phyloP scores from a whole-genome alignment of 2,329 filamentous ascomycete genomes.

The Aspergillus awamori region DNA sequence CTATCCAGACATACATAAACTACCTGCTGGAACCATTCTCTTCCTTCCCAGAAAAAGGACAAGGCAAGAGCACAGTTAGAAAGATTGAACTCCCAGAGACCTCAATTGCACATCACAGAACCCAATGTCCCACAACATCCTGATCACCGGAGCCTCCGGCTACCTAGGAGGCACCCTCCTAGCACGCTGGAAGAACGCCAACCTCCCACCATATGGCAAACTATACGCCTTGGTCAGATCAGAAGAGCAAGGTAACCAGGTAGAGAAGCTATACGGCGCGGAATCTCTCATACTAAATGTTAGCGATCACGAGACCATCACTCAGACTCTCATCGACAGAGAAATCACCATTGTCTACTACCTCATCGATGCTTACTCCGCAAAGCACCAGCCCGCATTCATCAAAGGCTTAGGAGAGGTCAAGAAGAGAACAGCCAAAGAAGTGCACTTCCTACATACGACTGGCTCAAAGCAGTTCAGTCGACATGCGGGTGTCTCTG shows the following conservation, averaged over 20 bases:
- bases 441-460: constrained; percentile 56
- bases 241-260: constrained; percentile 48
- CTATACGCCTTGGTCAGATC: constrained; percentile 55
- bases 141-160: constrained; percentile 55
- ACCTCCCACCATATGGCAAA: constrained; percentile 49
- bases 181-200: constrained; percentile 30
- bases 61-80: too few species aligned
- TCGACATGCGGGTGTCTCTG: constrained; percentile 42
- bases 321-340: constrained; percentile 43
- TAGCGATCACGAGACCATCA: constrained; percentile 40
- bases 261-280: constrained; percentile 46
- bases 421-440: constrained; percentile 42
- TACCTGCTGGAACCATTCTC: too few species aligned
- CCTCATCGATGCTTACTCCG: constrained; percentile 48
- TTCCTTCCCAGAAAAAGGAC: too few species aligned
- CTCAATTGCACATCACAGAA: too few species aligned
- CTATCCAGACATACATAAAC: too few species aligned
- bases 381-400: constrained; percentile 38
- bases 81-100: too few species aligned
- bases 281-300: constrained; percentile 38
- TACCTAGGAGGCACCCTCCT: constrained; percentile 58
- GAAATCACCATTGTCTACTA: constrained; percentile 54
- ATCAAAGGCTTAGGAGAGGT: constrained; percentile 53
- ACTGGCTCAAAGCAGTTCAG: constrained; percentile 58
- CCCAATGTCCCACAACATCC: constrained; percentile 10